Evolutionary conservation across 805 yeast genomes (phyloP).

Genomic region (Candida cerambycidarum): DNA sequence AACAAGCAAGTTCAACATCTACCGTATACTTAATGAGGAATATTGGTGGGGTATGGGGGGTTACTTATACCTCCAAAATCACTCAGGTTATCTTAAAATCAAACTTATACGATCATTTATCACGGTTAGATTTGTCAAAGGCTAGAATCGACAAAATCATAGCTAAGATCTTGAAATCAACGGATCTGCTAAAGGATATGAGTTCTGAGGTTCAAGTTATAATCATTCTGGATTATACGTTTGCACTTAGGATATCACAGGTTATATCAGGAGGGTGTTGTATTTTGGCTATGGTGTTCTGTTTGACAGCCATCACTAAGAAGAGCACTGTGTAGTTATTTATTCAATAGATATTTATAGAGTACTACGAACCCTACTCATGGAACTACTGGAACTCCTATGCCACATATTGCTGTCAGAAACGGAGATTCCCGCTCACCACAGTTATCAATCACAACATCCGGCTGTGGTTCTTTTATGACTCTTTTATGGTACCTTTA

Average conservation of each 20-base stretch:
- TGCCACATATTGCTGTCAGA: too few species aligned
- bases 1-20: conserved; percentile 42
- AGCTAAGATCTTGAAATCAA: conserved; percentile 20
- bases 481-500: too few species aligned
- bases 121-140: conserved; percentile 11
- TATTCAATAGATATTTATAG: too few species aligned
- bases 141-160: conserved; percentile 20
- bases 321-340: not conserved
- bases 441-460: too few species aligned
- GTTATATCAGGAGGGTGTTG: conserved; percentile 19
- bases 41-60: conserved; percentile 44
- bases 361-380: too few species aligned
- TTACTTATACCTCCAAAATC: conserved; percentile 25
- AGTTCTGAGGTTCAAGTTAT: conserved; percentile 18
- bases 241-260: conserved; percentile 26
- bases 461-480: too few species aligned
- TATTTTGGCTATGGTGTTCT: conserved; percentile 1
- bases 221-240: conserved; percentile 23
- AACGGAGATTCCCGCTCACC: too few species aligned
- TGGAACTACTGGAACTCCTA: too few species aligned
- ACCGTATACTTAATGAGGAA: conserved; percentile 38
- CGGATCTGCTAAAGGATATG: conserved; percentile 18
- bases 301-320: not conserved
- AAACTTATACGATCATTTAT: conserved; percentile 17
- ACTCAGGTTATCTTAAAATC: conserved; percentile 18